Evolutionary conservation across 345 rosid species (phyloP), one percentile per base, ranked within the genome.

Genomic region (Isatis tinctoria): DNA sequence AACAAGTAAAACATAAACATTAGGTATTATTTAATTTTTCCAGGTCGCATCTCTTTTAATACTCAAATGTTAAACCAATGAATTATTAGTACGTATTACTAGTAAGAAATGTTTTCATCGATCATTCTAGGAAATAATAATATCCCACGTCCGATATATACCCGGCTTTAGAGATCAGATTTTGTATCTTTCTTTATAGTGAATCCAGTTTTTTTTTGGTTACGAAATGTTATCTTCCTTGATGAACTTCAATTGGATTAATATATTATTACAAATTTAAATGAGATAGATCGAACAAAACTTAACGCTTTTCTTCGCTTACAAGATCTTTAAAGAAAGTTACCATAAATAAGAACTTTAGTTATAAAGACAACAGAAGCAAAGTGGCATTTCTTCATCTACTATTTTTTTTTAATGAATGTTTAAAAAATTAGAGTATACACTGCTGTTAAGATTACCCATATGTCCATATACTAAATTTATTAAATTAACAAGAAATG

Each of bases 311-410:
- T 26, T 40, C 53, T 54, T 54, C 54, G 22, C 18, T 69, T 17
- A 18, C 64, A 30, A 41, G 7, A 3, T 53, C 7, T 27, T 13
- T 40, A 10, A 44, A 17, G 17, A 35, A 36, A 3, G 30, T 3
- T 28, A 16, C 27, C 2, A 37, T 0, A 37, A 20, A 22, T 52
- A 49, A 20, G 16, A 37, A 9, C 26, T 36, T 14, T 51, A 58
- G 57, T 5, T 24, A 24, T 24, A 61, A 13, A 39, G 53, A 72
- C 56, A 74, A 53, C 58, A 63, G 6, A 63, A 65, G 48, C 60
- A 66, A 66, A 67, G 44, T 35, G 32, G 4, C 13, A 49, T 17
- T 32, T 33, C 41, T 58, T 33, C 22, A 5, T 10, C 4, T 9
- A 32, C 40, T 16, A 16, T n/a, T n/a, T n/a, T n/a, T n/a, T n/a